Base-by-base conservation (phyloP, 345 rosid species). In the Lumnitzera racemosa region DNA sequence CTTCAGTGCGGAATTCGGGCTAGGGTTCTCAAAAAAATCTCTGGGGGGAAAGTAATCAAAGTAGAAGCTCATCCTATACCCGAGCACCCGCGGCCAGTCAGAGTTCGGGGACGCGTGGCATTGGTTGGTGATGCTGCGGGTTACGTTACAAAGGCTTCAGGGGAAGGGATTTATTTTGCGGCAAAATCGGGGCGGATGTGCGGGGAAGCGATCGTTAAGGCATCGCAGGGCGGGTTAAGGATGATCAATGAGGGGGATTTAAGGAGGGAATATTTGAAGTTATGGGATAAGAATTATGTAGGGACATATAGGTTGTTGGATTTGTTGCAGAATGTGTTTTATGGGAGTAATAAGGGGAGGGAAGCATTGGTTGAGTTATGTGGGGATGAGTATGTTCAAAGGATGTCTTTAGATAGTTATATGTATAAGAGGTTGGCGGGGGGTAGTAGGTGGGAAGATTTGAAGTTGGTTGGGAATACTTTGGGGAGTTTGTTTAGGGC, bases 1-100 rank as follows among this genome's bases (percentile, higher is more conserved):
- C 79, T 64, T 57, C 87, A 83, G 53, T 52, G 72, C 54, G 85
- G 83, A 14, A 78, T 83, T 15, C 60, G 78, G 14, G 76, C 77
- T 53, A 65, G 89, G 29, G 92, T 65, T 3, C 65, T 20, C 12
- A 55, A 67, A 23, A 83, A 81, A 64, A 81, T 83, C 65, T 53
- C 54, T 1, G 92, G 89, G 2, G 89, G 87, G 12, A 58, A 62
- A 53, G 78, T 83, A 49, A 86, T 86, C 60, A 81, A 79, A 72
- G 83, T 83, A 70, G 87, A 83, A 61, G 89, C 92, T 23, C 92
- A 86, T 69, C 92, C 92, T 4, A 86, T 86, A 15, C 92, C 89
- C 1, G 92, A 83, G 68, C 89, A 83, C 68, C 92, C 89, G 13
- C 77, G 92, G 0, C 71, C 82, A 0, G 15, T 57, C 0, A 67